These are phyloP conservation scores for Sporothrix euskadiensis DNA, from an alignment of 2,329 filamentous ascomycete genomes.

Conservation along the genomic window DNA sequence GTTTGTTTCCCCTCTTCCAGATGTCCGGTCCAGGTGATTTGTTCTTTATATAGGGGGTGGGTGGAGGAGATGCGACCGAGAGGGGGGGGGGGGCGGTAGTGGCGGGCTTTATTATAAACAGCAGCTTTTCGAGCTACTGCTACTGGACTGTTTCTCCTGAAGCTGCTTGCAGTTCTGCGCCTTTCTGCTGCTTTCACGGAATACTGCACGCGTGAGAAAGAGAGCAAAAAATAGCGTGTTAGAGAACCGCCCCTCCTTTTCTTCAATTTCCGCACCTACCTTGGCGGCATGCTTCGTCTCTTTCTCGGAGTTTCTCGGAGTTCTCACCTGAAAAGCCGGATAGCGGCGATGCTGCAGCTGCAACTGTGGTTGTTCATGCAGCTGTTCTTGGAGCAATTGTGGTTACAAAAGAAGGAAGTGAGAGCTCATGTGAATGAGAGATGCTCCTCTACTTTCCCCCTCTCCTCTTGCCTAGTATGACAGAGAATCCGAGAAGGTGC, in stretches of 20 bases:
- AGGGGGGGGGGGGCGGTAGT: constrained; percentile 17
- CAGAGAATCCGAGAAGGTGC: background rate
- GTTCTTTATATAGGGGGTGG: background rate
- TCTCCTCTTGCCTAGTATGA: background rate
- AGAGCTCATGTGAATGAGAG: background rate
- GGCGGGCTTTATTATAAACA: constrained; percentile 5
- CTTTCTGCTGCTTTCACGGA: constrained; percentile 2
- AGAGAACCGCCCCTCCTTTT: constrained; percentile 24
- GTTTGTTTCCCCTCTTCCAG: constrained; percentile 20
- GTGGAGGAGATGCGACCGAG: background rate
- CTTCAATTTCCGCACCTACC: constrained; percentile 5
- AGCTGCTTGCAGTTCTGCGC: background rate
- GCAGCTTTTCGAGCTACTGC: background rate
- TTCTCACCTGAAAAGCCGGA: background rate
- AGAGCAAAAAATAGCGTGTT: constrained; percentile 6
- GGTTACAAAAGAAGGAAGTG: background rate
- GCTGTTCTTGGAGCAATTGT: background rate
- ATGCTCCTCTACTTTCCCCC: background rate
- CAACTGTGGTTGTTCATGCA: background rate
- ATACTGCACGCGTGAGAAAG: background rate
- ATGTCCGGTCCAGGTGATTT: constrained; percentile 12
- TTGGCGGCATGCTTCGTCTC: constrained; percentile 19
- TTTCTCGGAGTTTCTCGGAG: constrained; percentile 18
- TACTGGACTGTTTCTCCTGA: background rate
- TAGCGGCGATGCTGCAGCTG: background rate